Evolutionary conservation across 2,329 filamentous ascomycete species (phyloP).

Genomic region (Stachybotrys elegans): DNA sequence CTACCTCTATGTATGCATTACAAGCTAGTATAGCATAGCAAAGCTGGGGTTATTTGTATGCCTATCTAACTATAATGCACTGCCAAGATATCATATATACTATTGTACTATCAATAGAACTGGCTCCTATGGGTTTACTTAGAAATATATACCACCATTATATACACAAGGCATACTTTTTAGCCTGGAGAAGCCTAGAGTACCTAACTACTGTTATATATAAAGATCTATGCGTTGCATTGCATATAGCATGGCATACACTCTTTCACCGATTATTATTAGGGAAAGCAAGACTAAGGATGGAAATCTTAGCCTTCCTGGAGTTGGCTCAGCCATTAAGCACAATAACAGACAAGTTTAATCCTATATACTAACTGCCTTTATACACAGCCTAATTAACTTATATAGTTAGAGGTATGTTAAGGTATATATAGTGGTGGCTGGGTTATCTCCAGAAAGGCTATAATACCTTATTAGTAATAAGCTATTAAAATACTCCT

Average conservation of each 20-base stretch:
- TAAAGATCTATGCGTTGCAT: no score
- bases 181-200: no score
- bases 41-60: slow-evolving; percentile 1
- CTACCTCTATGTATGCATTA: not conserved
- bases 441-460: not conserved
- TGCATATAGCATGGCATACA: no score
- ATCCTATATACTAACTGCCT: not conserved
- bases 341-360: not conserved
- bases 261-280: no score
- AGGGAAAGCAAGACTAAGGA: slow-evolving; percentile 1
- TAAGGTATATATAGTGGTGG: not conserved
- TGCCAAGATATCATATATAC: not conserved
- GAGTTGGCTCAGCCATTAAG: slow-evolving; percentile 1
- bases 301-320: not conserved
- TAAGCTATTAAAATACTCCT: not conserved
- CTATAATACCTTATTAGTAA: not conserved
- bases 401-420: not conserved
- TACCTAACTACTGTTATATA: no score
- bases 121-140: not conserved
- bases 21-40: not conserved
- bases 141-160: not conserved
- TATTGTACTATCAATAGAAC: not conserved
- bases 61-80: slow-evolving; percentile 1
- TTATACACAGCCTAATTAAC: not conserved
- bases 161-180: slow-evolving; percentile 1